phyloP scores from a whole-genome alignment of 768 basidiomycete species.

The Pisolithus microcarpus region DNA sequence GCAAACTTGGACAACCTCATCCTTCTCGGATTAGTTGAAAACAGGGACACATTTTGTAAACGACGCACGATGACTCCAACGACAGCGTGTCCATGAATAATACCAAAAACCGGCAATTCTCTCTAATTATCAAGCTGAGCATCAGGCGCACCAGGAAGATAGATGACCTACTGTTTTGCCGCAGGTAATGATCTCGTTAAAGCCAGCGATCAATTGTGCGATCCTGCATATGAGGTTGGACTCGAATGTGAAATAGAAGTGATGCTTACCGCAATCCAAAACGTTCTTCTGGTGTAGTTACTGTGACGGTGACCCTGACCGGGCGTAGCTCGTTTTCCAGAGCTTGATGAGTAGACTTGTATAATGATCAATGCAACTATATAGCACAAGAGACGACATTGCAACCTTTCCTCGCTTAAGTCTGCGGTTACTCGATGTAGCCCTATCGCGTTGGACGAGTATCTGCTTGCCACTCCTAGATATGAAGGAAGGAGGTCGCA shows the following conservation, averaged over 20 bases:
- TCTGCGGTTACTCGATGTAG: conserved; percentile 46
- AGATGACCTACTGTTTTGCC: conserved; percentile 46
- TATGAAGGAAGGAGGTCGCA: conserved; percentile 50
- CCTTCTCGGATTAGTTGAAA: conserved; percentile 32
- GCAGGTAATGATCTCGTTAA: conserved; percentile 43
- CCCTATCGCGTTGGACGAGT: conserved; percentile 42
- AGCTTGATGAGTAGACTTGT: conserved; percentile 64
- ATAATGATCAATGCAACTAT: neutral
- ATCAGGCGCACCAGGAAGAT: neutral
- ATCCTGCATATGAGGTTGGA: conserved; percentile 38
- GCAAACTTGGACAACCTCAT: conserved; percentile 36
- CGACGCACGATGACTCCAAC: conserved; percentile 64
- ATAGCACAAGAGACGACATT: neutral
- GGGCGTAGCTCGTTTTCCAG: conserved; percentile 68
- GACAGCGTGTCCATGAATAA: conserved; percentile 57
- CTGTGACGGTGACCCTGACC: conserved; percentile 45
- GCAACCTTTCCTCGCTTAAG: conserved; percentile 50
- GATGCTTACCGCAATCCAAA: conserved; percentile 66
- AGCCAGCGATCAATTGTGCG: conserved; percentile 60
- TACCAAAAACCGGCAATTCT: conserved; percentile 79
- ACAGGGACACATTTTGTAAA: neutral
- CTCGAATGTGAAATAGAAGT: neutral
- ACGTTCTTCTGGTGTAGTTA: conserved; percentile 55
- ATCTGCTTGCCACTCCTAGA: conserved; percentile 58
- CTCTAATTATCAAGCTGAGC: conserved; percentile 37